phyloP scores from a whole-genome alignment of 1,284 basidiomycete genomes.

The Ganoderma lingzhi region DNA sequence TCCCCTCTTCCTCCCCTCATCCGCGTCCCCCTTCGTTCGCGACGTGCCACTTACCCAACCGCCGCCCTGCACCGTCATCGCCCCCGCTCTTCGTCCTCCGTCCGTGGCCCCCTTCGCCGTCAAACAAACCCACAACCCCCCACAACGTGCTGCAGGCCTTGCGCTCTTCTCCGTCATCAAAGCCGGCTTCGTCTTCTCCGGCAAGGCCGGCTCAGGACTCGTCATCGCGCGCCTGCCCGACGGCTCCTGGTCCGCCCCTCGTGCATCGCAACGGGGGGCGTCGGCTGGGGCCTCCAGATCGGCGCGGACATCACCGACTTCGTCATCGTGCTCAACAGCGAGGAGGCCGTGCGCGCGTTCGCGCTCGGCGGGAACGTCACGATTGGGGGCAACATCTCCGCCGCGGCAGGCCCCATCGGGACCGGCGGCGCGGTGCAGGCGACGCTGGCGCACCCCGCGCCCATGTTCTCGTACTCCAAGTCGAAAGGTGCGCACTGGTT shows the following conservation, averaged over 20 bases:
- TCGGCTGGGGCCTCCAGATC: conserved; percentile 96
- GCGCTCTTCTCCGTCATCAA: conserved; percentile 96
- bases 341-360: conserved; percentile 96
- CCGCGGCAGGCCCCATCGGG: conserved; percentile 92
- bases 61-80: conserved; percentile 6
- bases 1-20: neutral
- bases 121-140: neutral
- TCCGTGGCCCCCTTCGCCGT: conserved; percentile 8
- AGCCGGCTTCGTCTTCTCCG: conserved; percentile 96
- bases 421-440: conserved; percentile 94
- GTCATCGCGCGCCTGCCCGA: conserved; percentile 95
- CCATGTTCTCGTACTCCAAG: conserved; percentile 97
- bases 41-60: conserved; percentile 6
- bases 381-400: conserved; percentile 89
- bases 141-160: conserved; percentile 63
- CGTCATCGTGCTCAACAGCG: conserved; percentile 95
- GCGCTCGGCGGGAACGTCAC: conserved; percentile 96
- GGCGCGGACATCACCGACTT: conserved; percentile 91
- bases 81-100: conserved; percentile 5
- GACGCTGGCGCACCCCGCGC: conserved; percentile 90
- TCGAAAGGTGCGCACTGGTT: conserved; percentile 75
- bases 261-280: conserved; percentile 96
- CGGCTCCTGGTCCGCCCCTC: conserved; percentile 98
- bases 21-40: neutral
- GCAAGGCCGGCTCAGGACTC: conserved; percentile 93